Evolutionary conservation across 768 basidiomycete genomes (phyloP), one percentile per base, ranked within the genome.

Genomic region (Hebeloma cylindrosporum): DNA sequence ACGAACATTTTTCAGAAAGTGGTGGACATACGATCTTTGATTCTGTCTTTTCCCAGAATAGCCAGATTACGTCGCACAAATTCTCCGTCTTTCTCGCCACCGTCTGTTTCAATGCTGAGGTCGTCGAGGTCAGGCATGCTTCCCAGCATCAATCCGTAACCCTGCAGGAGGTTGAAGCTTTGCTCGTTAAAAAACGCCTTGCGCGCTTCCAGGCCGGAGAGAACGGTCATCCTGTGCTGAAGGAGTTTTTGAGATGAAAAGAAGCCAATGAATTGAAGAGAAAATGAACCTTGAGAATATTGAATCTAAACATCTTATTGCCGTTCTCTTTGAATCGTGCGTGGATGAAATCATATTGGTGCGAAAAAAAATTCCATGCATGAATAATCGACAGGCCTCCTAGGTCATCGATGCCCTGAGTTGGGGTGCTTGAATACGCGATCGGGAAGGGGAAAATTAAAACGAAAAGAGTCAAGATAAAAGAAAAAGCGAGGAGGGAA

Each of bases 331-430:
- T 23, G 62, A 59, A 42, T 9, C 55, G 46, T 3, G 23, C 33
- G 29, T 40, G 37, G 36, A 64, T 32, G 31, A 66, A 64, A 33
- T 64, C 63, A 27, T 52, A 57, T 7, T 63, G 50, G 23, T 56
- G 55, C 6, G 58, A 50, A 30, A 61, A 66, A 29, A 66, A 66
- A 2, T 48, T 44, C 65, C 63, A 66, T 1, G 62, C 61, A 13
- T 53, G 54, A 18, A 63, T 33, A 41, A 59, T 56, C 5, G 60
- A 44, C 17, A 55, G 23, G 13, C 54, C 54, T 5, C 47, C 50
- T 14, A 55, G 37, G 17, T 43, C 41, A n/a, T 33, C n/a, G n/a
- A n/a, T n/a, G n/a, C n/a, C n/a, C n/a, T n/a, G n/a, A n/a, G n/a
- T n/a, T n/a, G n/a, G n/a, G n/a, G n/a, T n/a, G n/a, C n/a, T n/a